Conservation (phyloP, 768 basidiomycete species). For the Obba rivulosa region DNA sequence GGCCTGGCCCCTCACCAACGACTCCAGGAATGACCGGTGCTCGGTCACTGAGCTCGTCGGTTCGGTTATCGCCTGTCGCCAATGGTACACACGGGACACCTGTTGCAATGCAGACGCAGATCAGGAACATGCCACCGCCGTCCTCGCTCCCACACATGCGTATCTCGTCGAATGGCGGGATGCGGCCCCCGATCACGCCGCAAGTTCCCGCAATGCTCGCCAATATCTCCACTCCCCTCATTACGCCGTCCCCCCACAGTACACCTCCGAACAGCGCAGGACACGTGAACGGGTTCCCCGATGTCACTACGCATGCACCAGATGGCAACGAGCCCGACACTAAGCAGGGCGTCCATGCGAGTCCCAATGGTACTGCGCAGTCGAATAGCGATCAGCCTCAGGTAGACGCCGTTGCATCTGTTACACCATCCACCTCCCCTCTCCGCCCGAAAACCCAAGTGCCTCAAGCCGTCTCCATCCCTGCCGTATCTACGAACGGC, state of each 20-base stretch:
- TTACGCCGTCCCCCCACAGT: slow-evolving; percentile 11
- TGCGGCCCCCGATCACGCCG: slow-evolving; percentile 42
- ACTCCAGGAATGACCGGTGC: slow-evolving; percentile 3
- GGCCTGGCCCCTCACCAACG: slow-evolving; percentile 4
- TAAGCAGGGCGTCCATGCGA: slow-evolving; percentile 10
- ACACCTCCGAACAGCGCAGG: slow-evolving; percentile 8
- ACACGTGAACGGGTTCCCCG: slow-evolving; percentile 9
- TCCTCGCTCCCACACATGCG: slow-evolving; percentile 50
- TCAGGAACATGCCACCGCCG: slow-evolving; percentile 57
- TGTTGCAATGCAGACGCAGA: slow-evolving; percentile 53
- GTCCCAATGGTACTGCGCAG: slow-evolving; percentile 5
- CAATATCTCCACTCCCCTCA: slow-evolving; percentile 15
- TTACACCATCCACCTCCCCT: slow-evolving; percentile 27
- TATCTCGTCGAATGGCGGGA: slow-evolving; percentile 53
- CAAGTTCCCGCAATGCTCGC: slow-evolving; percentile 26
- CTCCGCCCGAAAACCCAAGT: slow-evolving; percentile 45
- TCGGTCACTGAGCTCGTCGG: slow-evolving; percentile 11
- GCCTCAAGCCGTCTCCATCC: slow-evolving; percentile 33
- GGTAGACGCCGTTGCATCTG: slow-evolving; percentile 11
- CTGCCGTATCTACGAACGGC: slow-evolving; percentile 31
- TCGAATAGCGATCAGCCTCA: slow-evolving; percentile 16
- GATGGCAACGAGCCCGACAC: slow-evolving; percentile 14
- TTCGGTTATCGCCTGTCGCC: slow-evolving; percentile 3
- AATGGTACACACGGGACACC: slow-evolving; percentile 39
- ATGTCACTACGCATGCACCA: slow-evolving; percentile 3